Evolutionary conservation across 2,329 filamentous ascomycete genomes (phyloP), one percentile per base, ranked within the genome.

Genomic region (Aquanectria penicillioides): DNA sequence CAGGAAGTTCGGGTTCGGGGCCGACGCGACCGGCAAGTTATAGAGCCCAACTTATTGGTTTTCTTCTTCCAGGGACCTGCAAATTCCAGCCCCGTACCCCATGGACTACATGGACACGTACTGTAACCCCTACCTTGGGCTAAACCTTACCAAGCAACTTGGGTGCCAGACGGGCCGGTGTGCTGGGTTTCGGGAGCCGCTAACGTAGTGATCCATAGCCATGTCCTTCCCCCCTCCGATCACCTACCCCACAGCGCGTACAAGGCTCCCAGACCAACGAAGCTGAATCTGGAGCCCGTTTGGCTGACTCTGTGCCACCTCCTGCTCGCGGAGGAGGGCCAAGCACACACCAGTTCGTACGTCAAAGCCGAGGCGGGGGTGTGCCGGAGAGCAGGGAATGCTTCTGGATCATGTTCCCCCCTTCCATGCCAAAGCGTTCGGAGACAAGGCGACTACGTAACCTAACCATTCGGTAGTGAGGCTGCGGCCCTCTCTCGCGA

Each of bases 121-220:
- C 62, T 53, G 56, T 43, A 54, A 48, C 54, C 40, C 65, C 54
- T 64, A 57, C 57, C 41, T 59, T 41, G 50, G 13, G 37, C 60
- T 64, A 67, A 59, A 66, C 62, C 55, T 54, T 40, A 53, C 37
- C 54, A 34, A 61, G 58, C 26, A 64, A 60, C 33, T 23, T 57
- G 62, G 43, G 43, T 57, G 46, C 62, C 55, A 65, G 55, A 61
- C 60, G 54, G 65, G 63, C 63, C 59, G 57, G 62, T 64, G 62
- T 55, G 50, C 44, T 66, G 56, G 57, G 57, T 55, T 62, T 57
- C 34, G 51, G 44, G 49, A 62, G 56, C 62, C 60, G 51, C 59
- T 59, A 65, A 55, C 33, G 53, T 49, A 48, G 59, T 57, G 60
- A 60, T 57, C 57, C 51, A 61, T 66, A 25, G 26, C 40, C 51